Evolutionary conservation across 1,284 basidiomycete genomes (phyloP).

Genomic region (Tylopilus orsonianus): DNA sequence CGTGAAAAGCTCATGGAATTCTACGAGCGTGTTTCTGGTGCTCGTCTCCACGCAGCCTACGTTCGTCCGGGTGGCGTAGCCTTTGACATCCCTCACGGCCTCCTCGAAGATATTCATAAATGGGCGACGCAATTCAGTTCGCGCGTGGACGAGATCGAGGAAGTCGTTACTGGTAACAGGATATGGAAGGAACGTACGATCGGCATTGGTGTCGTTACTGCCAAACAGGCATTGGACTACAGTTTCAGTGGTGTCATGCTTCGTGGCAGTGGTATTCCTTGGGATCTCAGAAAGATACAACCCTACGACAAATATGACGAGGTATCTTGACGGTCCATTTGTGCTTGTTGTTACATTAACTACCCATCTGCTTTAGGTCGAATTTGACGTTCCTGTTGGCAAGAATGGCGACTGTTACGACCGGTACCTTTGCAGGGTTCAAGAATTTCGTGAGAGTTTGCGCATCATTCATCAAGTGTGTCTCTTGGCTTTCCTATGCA

Average conservation of each 20-base stretch:
- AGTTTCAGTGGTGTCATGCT: slow-evolving; percentile 98
- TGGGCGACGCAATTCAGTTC: slow-evolving; percentile 96
- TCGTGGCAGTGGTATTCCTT: slow-evolving; percentile 89
- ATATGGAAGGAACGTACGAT: slow-evolving; percentile 98
- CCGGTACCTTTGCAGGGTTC: slow-evolving; percentile 93
- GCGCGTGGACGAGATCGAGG: slow-evolving; percentile 96
- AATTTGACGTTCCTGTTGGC: slow-evolving; percentile 96
- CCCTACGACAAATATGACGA: slow-evolving; percentile 98
- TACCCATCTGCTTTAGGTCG: slow-evolving; percentile 58
- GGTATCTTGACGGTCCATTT: slow-evolving; percentile 39
- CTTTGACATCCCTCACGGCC: slow-evolving; percentile 94
- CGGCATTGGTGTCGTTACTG: slow-evolving; percentile 89
- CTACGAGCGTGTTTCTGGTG: too few relatives aligned
- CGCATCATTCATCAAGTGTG: slow-evolving; percentile 81
- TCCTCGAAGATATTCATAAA: slow-evolving; percentile 96
- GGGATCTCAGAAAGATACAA: slow-evolving; percentile 91
- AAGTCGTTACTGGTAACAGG: slow-evolving; percentile 95
- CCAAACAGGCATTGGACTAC: slow-evolving; percentile 91
- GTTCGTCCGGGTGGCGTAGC: slow-evolving; percentile 98
- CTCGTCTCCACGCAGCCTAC: slow-evolving; percentile 97
- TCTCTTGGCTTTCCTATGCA: not conserved
- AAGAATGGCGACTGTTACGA: slow-evolving; percentile 98
- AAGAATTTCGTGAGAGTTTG: slow-evolving; percentile 96
- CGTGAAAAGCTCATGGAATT: too few relatives aligned
- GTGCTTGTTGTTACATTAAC: not conserved